A percentile compares a stretch with the other conserved stretches of the same genome.
Conservation (phyloP, 257 asterid genomes). For the Osmanthus fragrans region DNA sequence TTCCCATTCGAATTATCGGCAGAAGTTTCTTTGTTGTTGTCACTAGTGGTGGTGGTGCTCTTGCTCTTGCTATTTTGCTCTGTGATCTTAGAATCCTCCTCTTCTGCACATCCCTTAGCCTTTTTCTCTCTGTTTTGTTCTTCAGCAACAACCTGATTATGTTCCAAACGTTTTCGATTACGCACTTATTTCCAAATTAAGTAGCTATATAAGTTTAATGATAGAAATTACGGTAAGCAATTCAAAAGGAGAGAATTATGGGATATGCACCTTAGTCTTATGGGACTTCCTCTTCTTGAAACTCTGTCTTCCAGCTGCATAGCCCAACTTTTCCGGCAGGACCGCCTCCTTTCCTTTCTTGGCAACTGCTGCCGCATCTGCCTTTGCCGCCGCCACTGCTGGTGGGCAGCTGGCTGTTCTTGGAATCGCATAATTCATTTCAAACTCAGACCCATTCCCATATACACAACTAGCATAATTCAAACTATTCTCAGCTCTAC, state of each 20-base stretch:
- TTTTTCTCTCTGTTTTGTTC: constrained; percentile 55
- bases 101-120: constrained; percentile 47
- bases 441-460: constrained; percentile 36
- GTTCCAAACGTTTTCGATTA: background rate
- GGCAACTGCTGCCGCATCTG: constrained; percentile 19
- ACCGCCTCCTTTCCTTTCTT: constrained; percentile 32
- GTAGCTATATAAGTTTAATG: background rate
- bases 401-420: constrained; percentile 67
- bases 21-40: constrained; percentile 29
- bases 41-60: constrained; percentile 32
- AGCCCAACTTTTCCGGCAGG: constrained; percentile 26
- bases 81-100: constrained; percentile 48
- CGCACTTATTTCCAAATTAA: background rate
- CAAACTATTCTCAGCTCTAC: constrained; percentile 17
- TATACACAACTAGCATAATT: constrained; percentile 19
- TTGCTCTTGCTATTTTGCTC: constrained; percentile 51
- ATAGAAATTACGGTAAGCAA: background rate
- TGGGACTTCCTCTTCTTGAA: constrained; percentile 68
- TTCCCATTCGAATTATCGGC: constrained; percentile 37
- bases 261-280: constrained; percentile 30
- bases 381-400: constrained; percentile 36
- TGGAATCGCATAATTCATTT: constrained; percentile 38
- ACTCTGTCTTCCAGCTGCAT: constrained; percentile 41
- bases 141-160: constrained; percentile 42
- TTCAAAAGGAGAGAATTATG: constrained; percentile 5